Percentiles rank a stretch among this genome's conserved stretches.
phyloP scores from a whole-genome alignment of 179 eudicot species.

The Beta macrorhiza region DNA sequence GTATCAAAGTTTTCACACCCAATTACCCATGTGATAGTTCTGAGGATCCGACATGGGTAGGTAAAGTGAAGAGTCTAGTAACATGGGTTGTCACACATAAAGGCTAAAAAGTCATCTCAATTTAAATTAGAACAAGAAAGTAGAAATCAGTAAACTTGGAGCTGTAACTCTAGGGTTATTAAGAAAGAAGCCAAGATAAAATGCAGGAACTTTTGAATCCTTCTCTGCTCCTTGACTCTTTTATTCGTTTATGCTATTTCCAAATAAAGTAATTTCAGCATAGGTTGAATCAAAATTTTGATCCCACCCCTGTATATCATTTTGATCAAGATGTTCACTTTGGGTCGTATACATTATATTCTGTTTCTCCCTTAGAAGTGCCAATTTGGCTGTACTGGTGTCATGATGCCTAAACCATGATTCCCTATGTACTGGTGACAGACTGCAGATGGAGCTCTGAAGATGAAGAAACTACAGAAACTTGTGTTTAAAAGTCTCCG shows the following conservation, averaged over 20 bases:
- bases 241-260: background rate
- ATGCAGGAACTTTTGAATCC: background rate
- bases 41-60: too few species aligned
- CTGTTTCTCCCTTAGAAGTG: background rate
- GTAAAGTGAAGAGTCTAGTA: too few species aligned
- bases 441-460: slow-evolving; percentile 59
- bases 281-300: background rate
- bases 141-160: background rate
- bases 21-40: too few species aligned
- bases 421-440: slow-evolving; percentile 27
- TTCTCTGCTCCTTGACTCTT: background rate
- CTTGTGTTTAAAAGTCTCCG: slow-evolving; percentile 47
- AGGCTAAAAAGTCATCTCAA: background rate
- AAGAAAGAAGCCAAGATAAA: background rate
- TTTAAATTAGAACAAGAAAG: background rate
- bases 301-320: background rate
- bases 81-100: background rate
- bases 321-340: too few species aligned
- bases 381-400: background rate
- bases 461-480: slow-evolving; percentile 67
- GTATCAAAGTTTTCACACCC: too few species aligned
- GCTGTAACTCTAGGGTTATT: background rate
- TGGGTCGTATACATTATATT: too few species aligned
- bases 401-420: background rate
- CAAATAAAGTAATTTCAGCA: background rate